These are phyloP conservation scores for Clausena lansium DNA, from an alignment of 345 rosid species.

Conservation along the genomic window DNA sequence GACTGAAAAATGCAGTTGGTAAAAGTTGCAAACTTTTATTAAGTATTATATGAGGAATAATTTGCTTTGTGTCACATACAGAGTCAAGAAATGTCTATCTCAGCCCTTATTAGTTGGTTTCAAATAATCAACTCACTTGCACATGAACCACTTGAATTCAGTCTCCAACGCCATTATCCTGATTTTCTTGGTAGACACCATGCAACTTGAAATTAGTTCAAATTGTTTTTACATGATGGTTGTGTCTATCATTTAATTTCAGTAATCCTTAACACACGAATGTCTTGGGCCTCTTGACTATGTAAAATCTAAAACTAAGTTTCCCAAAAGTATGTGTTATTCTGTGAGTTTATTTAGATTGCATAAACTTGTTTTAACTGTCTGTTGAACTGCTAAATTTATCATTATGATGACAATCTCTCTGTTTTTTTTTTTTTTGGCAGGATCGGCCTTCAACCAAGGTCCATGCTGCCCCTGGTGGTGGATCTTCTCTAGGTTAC, in stretches of 20 bases:
- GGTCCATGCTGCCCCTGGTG: constrained; percentile 53
- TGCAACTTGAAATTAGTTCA: background rate
- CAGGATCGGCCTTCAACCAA: constrained; percentile 54
- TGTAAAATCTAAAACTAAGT: background rate
- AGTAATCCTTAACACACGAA: background rate
- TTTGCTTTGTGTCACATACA: background rate
- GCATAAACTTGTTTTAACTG: background rate
- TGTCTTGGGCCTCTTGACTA: background rate
- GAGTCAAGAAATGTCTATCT: background rate
- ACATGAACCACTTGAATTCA: too few relatives aligned
- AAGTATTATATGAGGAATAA: background rate
- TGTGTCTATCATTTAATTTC: background rate
- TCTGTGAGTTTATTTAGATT: background rate
- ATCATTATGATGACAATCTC: background rate
- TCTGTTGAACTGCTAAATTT: background rate
- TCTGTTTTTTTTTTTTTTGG: background rate
- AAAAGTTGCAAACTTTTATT: background rate
- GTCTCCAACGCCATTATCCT: background rate
- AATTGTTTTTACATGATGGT: background rate
- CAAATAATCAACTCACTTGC: background rate
- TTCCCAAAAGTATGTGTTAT: background rate
- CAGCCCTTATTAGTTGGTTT: background rate
- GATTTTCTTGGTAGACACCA: background rate
- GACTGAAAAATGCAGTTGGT: background rate
- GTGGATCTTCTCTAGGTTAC: constrained; percentile 46